Evolutionary conservation across 2,329 filamentous ascomycete species (phyloP).

Genomic region (Cordyceps cateniannulata): DNA sequence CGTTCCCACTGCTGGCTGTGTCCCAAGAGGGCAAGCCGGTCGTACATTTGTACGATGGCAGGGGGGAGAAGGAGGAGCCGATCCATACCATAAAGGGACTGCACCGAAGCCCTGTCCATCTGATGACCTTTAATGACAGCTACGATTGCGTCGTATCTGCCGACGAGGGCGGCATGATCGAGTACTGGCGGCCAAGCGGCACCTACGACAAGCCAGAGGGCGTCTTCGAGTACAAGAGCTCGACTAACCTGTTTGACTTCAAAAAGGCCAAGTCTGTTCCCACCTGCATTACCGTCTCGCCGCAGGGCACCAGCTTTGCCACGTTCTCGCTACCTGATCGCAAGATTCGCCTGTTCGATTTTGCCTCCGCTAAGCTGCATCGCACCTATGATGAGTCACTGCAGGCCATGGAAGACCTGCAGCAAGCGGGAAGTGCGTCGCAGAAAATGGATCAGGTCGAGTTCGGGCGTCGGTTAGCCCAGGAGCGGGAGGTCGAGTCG

Average conservation of each 20-base stretch:
- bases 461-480: slow-evolving; percentile 79
- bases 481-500: slow-evolving; percentile 80
- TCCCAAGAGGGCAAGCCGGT: slow-evolving; percentile 66
- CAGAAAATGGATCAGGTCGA: slow-evolving; percentile 84
- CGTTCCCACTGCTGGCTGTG: slow-evolving; percentile 76
- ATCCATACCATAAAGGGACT: slow-evolving; percentile 71
- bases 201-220: slow-evolving; percentile 85
- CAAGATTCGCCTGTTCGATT: slow-evolving; percentile 90
- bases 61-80: slow-evolving; percentile 70
- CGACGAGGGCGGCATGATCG: slow-evolving; percentile 87
- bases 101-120: slow-evolving; percentile 73
- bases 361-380: slow-evolving; percentile 78
- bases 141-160: slow-evolving; percentile 89
- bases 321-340: slow-evolving; percentile 89
- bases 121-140: slow-evolving; percentile 83
- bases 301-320: slow-evolving; percentile 77
- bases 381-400: slow-evolving; percentile 95
- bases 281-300: slow-evolving; percentile 76
- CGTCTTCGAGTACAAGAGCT: slow-evolving; percentile 89
- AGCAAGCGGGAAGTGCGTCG: slow-evolving; percentile 79
- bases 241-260: slow-evolving; percentile 92
- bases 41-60: slow-evolving; percentile 82
- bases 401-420: slow-evolving; percentile 84
- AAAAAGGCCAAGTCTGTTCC: slow-evolving; percentile 89
- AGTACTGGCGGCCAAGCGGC: slow-evolving; percentile 84